A percentile compares a stretch with the other conserved stretches of the same genome.
phyloP scores from a whole-genome alignment of 2,329 filamentous ascomycete species.

The Botrytis aclada region DNA sequence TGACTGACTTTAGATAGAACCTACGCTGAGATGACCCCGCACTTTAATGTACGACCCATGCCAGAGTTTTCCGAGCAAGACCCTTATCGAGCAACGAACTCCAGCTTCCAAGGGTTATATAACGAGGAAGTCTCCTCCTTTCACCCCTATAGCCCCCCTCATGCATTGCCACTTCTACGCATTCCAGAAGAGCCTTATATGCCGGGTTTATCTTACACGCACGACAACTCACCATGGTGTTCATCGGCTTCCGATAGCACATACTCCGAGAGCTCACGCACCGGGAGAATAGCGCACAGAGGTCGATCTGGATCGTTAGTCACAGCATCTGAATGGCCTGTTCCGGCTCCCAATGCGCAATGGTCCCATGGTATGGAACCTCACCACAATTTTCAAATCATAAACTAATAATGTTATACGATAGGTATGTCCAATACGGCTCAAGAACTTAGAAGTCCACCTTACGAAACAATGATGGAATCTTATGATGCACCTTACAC shows the following conservation, averaged over 20 bases:
- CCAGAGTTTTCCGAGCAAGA: conserved; percentile 1
- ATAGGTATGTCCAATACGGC: conserved; percentile 21
- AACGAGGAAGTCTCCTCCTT: conserved; percentile 22
- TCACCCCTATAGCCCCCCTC: conserved; percentile 25
- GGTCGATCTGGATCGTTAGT: conserved; percentile 31
- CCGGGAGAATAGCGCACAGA: conserved; percentile 25
- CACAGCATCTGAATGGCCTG: conserved; percentile 32
- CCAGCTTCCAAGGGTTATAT: conserved; percentile 26
- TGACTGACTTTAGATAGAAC: conserved; percentile 10
- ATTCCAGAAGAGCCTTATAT: conserved; percentile 35
- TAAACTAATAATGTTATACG: conserved; percentile 1
- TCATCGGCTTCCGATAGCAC: conserved; percentile 37
- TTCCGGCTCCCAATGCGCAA: conserved; percentile 22
- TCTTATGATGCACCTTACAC: conserved; percentile 31
- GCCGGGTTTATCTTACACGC: conserved; percentile 32
- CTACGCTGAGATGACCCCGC: conserved; percentile 12
- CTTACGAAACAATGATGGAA: conserved; percentile 31
- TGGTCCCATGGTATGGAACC: conserved; percentile 29
- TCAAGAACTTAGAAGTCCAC: conserved; percentile 31
- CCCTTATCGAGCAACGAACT: neutral
- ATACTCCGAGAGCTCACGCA: conserved; percentile 34
- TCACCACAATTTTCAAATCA: neutral
- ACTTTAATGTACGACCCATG: conserved; percentile 11
- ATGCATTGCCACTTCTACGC: conserved; percentile 29
- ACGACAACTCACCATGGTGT: conserved; percentile 36